phyloP scores from a whole-genome alignment of 257 asterid genomes.

The Forsythia suspensa region DNA sequence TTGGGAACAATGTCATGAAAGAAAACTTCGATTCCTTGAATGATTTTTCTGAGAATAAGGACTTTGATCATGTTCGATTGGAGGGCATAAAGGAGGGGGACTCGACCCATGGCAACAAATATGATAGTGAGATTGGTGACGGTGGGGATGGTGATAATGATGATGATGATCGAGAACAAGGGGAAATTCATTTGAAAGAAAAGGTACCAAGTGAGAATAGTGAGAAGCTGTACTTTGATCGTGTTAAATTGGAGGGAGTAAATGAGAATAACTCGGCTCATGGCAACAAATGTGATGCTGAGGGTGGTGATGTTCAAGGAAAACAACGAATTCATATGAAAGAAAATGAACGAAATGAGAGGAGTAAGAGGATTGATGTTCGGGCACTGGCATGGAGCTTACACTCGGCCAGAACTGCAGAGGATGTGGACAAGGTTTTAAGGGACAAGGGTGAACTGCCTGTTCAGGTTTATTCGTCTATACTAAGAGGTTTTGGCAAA shows the following conservation, averaged over 20 bases:
- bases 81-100: conserved; percentile 20
- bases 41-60: conserved; percentile 26
- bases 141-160: conserved; percentile 9
- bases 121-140: not conserved
- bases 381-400: conserved; percentile 57
- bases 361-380: conserved; percentile 49
- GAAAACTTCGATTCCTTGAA: conserved; percentile 29
- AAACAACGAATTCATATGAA: conserved; percentile 15
- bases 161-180: not conserved
- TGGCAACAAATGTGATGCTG: not conserved
- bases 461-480: conserved; percentile 78
- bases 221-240: not conserved
- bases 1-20: conserved; percentile 26
- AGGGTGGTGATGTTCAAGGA: conserved; percentile 11
- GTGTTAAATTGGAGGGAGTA: not conserved
- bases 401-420: conserved; percentile 50
- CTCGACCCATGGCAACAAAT: not conserved
- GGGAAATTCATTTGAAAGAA: not conserved
- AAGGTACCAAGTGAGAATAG: not conserved
- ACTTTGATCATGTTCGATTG: conserved; percentile 7
- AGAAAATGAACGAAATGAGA: conserved; percentile 21
- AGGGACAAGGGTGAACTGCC: conserved; percentile 57
- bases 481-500: conserved; percentile 76
- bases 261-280: not conserved
- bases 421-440: conserved; percentile 74